phyloP scores from a whole-genome alignment of 352 stramenopile species.

The Globisporangium lucens region DNA sequence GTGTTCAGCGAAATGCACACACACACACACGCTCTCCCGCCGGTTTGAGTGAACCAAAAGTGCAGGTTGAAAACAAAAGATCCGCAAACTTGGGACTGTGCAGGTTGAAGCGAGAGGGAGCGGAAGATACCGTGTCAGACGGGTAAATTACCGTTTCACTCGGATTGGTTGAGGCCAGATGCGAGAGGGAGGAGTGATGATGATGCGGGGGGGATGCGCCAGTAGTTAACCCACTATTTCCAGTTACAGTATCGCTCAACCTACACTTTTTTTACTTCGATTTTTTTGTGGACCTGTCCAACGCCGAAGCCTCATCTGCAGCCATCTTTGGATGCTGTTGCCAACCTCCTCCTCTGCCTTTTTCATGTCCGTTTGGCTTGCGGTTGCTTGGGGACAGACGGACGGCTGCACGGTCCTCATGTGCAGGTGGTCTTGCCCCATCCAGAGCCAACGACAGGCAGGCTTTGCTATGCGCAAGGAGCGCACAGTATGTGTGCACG shows the following conservation, averaged over 20 bases:
- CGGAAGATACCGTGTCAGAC: not conserved
- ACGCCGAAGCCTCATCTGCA: slow-evolving; percentile 1
- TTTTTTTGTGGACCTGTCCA: slow-evolving; percentile 6
- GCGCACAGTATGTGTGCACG: not conserved
- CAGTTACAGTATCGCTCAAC: slow-evolving; percentile 12
- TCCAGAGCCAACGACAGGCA: not conserved
- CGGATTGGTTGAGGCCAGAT: not conserved
- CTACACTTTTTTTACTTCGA: slow-evolving; percentile 13
- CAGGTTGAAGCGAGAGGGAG: slow-evolving; percentile 5
- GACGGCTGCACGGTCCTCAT: not conserved
- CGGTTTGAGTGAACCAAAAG: not conserved
- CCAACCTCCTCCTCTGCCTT: not conserved
- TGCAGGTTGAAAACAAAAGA: slow-evolving; percentile 1
- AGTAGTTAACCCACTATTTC: slow-evolving; percentile 12
- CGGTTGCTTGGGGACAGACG: not conserved
- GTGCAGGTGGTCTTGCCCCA: not conserved
- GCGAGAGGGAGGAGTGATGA: not conserved
- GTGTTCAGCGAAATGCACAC: not conserved
- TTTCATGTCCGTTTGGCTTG: not conserved
- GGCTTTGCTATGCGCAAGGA: not conserved
- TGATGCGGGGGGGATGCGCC: not conserved
- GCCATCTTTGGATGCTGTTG: not conserved
- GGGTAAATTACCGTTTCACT: not conserved
- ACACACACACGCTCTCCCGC: not conserved
- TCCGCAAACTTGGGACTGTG: slow-evolving; percentile 4